These are phyloP conservation scores for Anthracocystis setariae DNA, from an alignment of 1,284 basidiomycete species.

Conservation along the genomic window DNA sequence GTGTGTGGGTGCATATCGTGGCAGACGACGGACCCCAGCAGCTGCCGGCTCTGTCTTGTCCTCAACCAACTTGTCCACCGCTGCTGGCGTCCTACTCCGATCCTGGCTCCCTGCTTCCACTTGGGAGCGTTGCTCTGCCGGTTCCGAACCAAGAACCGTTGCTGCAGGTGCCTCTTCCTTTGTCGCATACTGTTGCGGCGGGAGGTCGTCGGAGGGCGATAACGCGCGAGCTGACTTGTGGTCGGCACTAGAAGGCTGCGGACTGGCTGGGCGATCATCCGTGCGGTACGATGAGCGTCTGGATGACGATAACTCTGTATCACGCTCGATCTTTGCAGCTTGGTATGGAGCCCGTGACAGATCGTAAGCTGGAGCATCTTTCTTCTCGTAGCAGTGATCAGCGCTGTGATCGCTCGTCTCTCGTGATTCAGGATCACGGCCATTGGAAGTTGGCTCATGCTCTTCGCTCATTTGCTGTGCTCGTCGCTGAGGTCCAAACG, in stretches of 20 bases:
- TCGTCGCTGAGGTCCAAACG: constrained; percentile 26
- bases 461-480: constrained; percentile 8
- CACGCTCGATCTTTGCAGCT: neutral
- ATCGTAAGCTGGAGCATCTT: neutral
- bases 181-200: neutral
- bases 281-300: neutral
- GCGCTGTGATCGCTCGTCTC: neutral
- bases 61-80: neutral
- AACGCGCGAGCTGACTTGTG: neutral
- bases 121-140: too few relatives aligned
- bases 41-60: neutral
- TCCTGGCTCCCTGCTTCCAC: too few relatives aligned
- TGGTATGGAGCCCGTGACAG: neutral
- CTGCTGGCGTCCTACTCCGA: too few relatives aligned
- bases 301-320: neutral
- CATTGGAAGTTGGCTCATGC: constrained; percentile 3
- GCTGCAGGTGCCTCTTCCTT: neutral
- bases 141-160: too few relatives aligned
- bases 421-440: constrained; percentile 1
- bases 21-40: constrained; percentile 14
- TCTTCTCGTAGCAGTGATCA: neutral
- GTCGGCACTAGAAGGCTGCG: neutral
- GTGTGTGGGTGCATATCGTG: constrained; percentile 42
- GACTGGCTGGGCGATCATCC: neutral
- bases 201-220: neutral